Evolutionary conservation across 192 early-diverging fungal genomes (phyloP).

Genomic region (Umbelopsis ramanniana): DNA sequence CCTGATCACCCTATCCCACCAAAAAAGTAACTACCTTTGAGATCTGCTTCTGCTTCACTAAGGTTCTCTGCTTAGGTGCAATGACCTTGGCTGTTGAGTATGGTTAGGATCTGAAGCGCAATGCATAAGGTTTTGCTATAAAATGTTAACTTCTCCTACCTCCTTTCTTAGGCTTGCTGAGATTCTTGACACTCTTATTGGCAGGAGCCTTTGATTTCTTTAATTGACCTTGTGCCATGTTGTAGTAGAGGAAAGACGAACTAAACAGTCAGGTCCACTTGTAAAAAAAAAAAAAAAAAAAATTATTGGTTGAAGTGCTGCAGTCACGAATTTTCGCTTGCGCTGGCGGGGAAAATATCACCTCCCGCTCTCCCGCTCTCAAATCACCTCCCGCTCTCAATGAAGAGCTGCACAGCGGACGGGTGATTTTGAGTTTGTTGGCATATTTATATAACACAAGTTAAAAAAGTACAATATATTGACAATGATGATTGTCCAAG

Average conservation of each 20-base stretch:
- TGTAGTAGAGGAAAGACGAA: not conserved
- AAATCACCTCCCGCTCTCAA: too few relatives aligned
- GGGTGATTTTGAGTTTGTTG: too few relatives aligned
- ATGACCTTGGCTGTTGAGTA: conserved; percentile 32
- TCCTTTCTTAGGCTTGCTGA: conserved; percentile 20
- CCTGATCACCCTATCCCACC: not conserved
- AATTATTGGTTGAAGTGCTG: not conserved
- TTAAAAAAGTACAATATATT: not conserved
- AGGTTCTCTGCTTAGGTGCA: conserved; percentile 39
- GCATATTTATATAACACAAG: too few relatives aligned
- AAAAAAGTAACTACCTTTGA: conserved; percentile 28
- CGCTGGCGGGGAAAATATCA: too few relatives aligned
- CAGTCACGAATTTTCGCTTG: too few relatives aligned
- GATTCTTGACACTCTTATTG: conserved; percentile 5
- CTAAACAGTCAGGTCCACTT: not conserved
- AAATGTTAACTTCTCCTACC: not conserved
- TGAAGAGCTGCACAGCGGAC: too few relatives aligned
- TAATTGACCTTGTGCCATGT: conserved; percentile 18
- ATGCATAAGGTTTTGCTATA: too few relatives aligned
- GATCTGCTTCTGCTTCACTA: conserved; percentile 33
- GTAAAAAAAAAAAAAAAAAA: not conserved
- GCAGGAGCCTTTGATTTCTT: conserved; percentile 13
- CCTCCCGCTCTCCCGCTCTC: too few relatives aligned
- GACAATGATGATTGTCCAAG: not conserved
- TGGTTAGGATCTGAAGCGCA: not conserved